These are phyloP conservation scores for Stylosanthes scabra DNA, from an alignment of 331 rosid genomes.

Conservation along the genomic window DNA sequence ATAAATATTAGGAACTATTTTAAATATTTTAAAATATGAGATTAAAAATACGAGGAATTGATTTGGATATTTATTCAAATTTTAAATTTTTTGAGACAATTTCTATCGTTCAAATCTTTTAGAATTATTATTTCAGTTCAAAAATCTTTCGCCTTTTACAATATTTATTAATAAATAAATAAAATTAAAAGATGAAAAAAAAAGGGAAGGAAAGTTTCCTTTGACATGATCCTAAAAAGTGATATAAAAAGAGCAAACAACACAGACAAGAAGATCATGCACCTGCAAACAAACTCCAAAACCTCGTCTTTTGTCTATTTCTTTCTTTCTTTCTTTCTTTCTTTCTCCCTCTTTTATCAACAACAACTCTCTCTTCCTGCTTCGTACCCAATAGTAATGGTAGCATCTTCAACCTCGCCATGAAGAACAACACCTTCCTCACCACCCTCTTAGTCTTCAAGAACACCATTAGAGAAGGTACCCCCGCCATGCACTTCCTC, in stretches of 20 bases:
- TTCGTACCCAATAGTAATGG: constrained; percentile 29
- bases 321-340: no score
- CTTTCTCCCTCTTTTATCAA: background rate
- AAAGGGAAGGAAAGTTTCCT: background rate
- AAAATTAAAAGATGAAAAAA: background rate
- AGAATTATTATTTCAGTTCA: no score
- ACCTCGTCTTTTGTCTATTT: constrained; percentile 24
- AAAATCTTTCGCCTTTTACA: no score
- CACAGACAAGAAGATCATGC: constrained; percentile 26
- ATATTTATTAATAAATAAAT: no score
- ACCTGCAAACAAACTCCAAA: constrained; percentile 25
- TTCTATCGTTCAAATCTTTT: no score
- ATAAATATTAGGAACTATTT: no score
- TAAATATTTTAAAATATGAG: no score
- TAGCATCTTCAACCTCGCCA: constrained; percentile 35
- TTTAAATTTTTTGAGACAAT: no score
- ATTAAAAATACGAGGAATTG: no score
- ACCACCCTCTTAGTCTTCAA: constrained; percentile 54
- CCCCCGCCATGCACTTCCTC: background rate
- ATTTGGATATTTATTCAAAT: no score
- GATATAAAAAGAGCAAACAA: constrained; percentile 6
- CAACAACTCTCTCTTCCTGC: background rate
- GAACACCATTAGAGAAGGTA: constrained; percentile 52
- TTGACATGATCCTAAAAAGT: constrained; percentile 6
- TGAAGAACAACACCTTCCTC: constrained; percentile 49